Evolutionary conservation across 2,329 filamentous ascomycete genomes (phyloP), one percentile per base, ranked within the genome.

Genomic region (Hypoxylon sp.): DNA sequence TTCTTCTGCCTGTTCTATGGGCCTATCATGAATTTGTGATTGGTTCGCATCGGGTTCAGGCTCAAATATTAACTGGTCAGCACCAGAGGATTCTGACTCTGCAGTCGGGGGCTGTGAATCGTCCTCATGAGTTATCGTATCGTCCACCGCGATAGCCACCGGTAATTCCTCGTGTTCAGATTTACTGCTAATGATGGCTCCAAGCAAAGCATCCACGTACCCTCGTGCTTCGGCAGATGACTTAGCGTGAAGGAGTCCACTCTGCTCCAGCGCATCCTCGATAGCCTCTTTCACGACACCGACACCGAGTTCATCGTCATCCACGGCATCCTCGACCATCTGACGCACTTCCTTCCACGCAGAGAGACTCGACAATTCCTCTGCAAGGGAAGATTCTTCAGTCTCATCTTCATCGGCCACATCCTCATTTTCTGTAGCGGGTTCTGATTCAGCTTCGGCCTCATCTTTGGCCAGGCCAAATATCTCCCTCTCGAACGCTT

Each of bases 401-500:
- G 54, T 57, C 3, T 70, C 72, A 11, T 73, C 46, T 37, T 34
- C 69, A 21, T 70, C 71, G 19, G 74, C 65, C 25, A 65, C 70
- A 21, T 77, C 72, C 12, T 71, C 61, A 7, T 57, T 67, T 3
- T 74, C 74, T 2, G 7, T 34, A 2, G 41, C 14, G 0, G 56
- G 8, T 30, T 70, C 74, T 12, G 66, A 59, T 27, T 76, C 76
- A 1, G 59, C 58, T 41, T 71, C 69, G 2, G 66, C 50, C 46
- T 78, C 76, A 16, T 74, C 67, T 41, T 78, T 74, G 1, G 78
- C 77, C 2, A 89, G 70, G 7, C 84, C 87, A 45, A 89, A 80
- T 14, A 93, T 84, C 12, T 83, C 79, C 39, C 82, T 83, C 76
- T 96, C 91, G 70, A 92, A 92, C 11, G 86, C 86, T 50, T 91